These are phyloP conservation scores for Prillingera fragicola DNA, from an alignment of 1,284 basidiomycete genomes.

Conservation along the genomic window DNA sequence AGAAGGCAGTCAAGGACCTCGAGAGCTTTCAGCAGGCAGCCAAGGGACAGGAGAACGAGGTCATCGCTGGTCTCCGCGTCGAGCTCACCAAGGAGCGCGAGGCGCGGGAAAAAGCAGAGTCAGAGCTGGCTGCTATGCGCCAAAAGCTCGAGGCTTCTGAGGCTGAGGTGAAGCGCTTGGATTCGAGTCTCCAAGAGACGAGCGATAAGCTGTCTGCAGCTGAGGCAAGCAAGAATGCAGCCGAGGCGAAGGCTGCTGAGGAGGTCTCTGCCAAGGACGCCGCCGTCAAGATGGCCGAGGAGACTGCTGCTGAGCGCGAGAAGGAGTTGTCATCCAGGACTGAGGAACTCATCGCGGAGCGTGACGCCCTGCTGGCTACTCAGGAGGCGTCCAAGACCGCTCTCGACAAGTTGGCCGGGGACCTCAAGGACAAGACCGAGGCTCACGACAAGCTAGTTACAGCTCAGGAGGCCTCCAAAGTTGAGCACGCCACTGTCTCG, in stretches of 20 bases:
- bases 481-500: too few species aligned
- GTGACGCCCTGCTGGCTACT: too few species aligned
- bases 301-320: too few species aligned
- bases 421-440: constrained; percentile 3
- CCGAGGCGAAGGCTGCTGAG: background rate
- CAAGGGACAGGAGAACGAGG: constrained; percentile 23
- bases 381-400: background rate
- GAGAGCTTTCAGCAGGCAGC: constrained; percentile 27
- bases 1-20: constrained; percentile 22
- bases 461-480: background rate
- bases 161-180: background rate
- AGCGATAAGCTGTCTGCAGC: background rate
- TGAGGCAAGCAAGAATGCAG: background rate
- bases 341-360: background rate
- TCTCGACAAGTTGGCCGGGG: constrained; percentile 1
- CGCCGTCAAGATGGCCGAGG: background rate
- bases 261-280: background rate
- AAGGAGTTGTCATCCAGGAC: constrained; percentile 5
- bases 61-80: constrained; percentile 21
- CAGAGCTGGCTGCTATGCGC: constrained; percentile 4
- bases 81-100: constrained; percentile 16
- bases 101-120: background rate
- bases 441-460: constrained; percentile 2
- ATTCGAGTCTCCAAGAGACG: background rate
- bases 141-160: background rate